A percentile compares a stretch with the other conserved stretches of the same genome.
phyloP scores from a whole-genome alignment of 2,329 filamentous ascomycete genomes.

The Verticillium nubilum region DNA sequence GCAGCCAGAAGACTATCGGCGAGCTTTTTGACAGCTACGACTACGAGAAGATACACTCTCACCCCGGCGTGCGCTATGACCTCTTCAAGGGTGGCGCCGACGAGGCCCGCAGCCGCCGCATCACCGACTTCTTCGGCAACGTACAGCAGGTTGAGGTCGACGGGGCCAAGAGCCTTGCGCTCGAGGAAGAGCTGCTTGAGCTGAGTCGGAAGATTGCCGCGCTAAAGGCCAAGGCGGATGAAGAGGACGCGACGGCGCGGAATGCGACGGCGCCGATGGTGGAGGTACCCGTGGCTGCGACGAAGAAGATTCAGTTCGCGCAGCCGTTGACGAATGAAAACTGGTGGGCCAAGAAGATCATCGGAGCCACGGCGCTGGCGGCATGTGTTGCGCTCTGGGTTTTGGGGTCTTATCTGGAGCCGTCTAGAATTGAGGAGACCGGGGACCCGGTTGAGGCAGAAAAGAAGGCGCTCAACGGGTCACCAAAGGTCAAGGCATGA shows the following conservation, averaged over 20 bases:
- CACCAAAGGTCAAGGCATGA: neutral
- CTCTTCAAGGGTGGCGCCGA: conserved; percentile 83
- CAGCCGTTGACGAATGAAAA: conserved; percentile 60
- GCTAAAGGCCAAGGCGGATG: conserved; percentile 42
- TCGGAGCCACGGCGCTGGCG: conserved; percentile 57
- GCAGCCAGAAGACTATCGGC: conserved; percentile 82
- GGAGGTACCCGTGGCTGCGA: conserved; percentile 12
- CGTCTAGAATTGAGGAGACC: conserved; percentile 10
- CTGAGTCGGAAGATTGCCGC: conserved; percentile 63
- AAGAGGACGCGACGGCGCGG: conserved; percentile 28
- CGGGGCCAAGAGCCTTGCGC: conserved; percentile 47
- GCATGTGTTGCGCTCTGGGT: conserved; percentile 57
- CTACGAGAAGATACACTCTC: conserved; percentile 87
- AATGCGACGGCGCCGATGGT: conserved; percentile 11
- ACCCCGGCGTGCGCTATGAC: conserved; percentile 90
- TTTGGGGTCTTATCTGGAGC: conserved; percentile 47
- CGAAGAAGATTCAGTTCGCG: conserved; percentile 20
- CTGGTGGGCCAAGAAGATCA: conserved; percentile 61
- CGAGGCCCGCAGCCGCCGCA: conserved; percentile 69
- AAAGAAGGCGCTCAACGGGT: neutral
- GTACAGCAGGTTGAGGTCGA: conserved; percentile 95
- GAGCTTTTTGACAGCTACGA: conserved; percentile 97
- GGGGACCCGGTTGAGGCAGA: neutral
- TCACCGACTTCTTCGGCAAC: conserved; percentile 98
- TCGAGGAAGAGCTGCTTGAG: conserved; percentile 71